Percentiles rank a stretch among this genome's conserved stretches.
Conservation (phyloP, 495 filamentous ascomycete species). For the Penicillium lividum region DNA sequence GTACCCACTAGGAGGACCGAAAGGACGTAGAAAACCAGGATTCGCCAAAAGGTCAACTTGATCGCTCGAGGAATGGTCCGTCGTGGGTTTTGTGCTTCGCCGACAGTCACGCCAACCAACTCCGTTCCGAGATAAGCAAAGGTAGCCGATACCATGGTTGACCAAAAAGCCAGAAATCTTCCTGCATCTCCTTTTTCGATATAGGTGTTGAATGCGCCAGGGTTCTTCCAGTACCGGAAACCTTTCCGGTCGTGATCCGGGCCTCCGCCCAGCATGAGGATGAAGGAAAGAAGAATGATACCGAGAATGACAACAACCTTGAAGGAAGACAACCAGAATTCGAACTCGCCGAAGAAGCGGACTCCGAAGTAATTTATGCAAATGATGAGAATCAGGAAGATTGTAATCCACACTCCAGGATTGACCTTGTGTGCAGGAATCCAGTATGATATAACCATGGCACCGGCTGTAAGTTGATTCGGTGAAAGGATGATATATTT, state of each 20-base stretch:
- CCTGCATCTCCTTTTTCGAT: slow-evolving; percentile 44
- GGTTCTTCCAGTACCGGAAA: slow-evolving; percentile 77
- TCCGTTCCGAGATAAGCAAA: slow-evolving; percentile 88
- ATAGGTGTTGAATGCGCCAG: slow-evolving; percentile 58
- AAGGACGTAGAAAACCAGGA: slow-evolving; percentile 75
- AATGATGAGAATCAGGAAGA: slow-evolving; percentile 55
- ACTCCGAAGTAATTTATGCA: slow-evolving; percentile 61
- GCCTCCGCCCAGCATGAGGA: slow-evolving; percentile 72
- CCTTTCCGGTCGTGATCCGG: slow-evolving; percentile 70
- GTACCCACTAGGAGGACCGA: slow-evolving; percentile 55
- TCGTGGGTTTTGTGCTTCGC: slow-evolving; percentile 75
- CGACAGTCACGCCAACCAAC: slow-evolving; percentile 69
- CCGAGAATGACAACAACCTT: slow-evolving; percentile 75
- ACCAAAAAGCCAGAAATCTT: slow-evolving; percentile 75
- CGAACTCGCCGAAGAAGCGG: slow-evolving; percentile 74
- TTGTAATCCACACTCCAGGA: slow-evolving; percentile 55
- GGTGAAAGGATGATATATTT: slow-evolving; percentile 75
- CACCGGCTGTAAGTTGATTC: slow-evolving; percentile 78
- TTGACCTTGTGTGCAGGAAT: slow-evolving; percentile 39
- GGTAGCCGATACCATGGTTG: slow-evolving; percentile 72
- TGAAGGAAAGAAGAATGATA: slow-evolving; percentile 64
- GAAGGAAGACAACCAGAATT: slow-evolving; percentile 78
- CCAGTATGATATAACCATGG: slow-evolving; percentile 80
- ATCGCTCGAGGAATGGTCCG: slow-evolving; percentile 76
- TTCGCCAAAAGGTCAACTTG: slow-evolving; percentile 81